phyloP scores from a whole-genome alignment of 225 moss, liverwort and hornwort genomes.

The Anthoceros angustus region DNA sequence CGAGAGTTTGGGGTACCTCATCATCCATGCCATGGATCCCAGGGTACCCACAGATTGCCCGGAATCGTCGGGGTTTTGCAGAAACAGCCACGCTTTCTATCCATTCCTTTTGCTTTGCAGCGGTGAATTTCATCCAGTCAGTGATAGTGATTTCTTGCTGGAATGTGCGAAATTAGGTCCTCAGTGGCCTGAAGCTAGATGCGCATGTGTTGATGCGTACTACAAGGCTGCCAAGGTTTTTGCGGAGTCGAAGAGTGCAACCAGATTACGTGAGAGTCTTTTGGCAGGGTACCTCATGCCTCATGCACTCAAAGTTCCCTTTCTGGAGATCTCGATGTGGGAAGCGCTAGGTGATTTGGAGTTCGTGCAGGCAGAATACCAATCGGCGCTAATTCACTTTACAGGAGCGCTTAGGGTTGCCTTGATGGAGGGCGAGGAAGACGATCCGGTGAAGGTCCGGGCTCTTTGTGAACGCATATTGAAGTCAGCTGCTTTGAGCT shows the following conservation, averaged over 20 bases:
- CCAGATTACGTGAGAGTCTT: neutral
- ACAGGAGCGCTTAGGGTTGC: neutral
- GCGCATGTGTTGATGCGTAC: neutral
- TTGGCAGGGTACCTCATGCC: neutral
- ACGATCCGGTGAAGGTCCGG: neutral
- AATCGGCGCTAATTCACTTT: neutral
- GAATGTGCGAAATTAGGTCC: neutral
- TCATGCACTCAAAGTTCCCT: neutral
- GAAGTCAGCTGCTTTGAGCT: neutral
- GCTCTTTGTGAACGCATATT: neutral
- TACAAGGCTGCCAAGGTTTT: neutral
- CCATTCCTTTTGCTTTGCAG: neutral
- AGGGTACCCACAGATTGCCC: neutral
- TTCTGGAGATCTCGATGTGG: neutral
- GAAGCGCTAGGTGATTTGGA: neutral
- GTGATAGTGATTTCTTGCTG: neutral
- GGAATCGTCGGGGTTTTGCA: neutral
- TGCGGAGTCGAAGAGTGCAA: neutral
- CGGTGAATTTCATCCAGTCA: neutral
- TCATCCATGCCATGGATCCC: neutral
- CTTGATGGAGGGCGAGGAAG: constrained; percentile 1
- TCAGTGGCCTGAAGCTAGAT: neutral
- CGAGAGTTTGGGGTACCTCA: neutral
- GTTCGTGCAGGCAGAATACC: neutral
- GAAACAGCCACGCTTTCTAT: neutral